Percentiles rank a stretch among this genome's conserved stretches.
Conservation (phyloP, 1,284 basidiomycete species). For the Phenoliferia sp. region DNA sequence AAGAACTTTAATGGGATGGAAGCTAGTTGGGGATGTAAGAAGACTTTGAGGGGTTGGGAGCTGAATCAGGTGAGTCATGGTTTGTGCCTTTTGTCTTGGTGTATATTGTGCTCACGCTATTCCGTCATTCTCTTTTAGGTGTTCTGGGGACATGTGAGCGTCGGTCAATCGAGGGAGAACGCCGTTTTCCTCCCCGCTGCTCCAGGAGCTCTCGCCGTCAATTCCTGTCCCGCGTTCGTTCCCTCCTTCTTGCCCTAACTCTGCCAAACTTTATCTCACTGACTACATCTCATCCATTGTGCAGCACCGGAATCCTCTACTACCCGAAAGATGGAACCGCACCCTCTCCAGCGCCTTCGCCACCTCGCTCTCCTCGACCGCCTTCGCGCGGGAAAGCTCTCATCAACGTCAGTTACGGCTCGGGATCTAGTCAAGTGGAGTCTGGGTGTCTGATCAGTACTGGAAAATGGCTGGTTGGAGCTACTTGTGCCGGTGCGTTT, state of each 20-base stretch:
- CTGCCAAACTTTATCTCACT: not conserved
- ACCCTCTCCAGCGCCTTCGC: not conserved
- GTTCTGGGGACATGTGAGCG: slow-evolving; percentile 24
- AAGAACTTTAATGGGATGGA: slow-evolving; percentile 40
- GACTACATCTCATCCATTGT: slow-evolving; percentile 58
- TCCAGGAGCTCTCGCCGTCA: not conserved
- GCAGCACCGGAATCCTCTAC: slow-evolving; percentile 58
- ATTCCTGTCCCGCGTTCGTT: not conserved
- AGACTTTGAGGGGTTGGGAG: slow-evolving; percentile 63
- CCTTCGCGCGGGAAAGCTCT: not conserved
- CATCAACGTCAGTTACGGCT: slow-evolving; percentile 5
- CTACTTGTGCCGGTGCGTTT: slow-evolving; percentile 5
- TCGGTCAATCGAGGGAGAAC: not conserved
- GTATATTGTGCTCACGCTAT: slow-evolving; percentile 1
- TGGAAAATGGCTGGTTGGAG: slow-evolving; percentile 51
- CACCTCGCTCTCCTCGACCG: not conserved
- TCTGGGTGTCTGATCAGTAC: slow-evolving; percentile 50
- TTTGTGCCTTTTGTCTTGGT: slow-evolving; percentile 60
- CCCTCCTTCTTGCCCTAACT: not conserved
- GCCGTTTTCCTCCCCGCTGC: not conserved
- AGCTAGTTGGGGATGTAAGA: slow-evolving; percentile 46
- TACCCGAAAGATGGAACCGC: slow-evolving; percentile 52
- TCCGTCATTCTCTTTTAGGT: not conserved
- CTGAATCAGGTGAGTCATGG: slow-evolving; percentile 55
- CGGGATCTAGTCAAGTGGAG: not conserved